These are phyloP conservation scores for Citrus sp. DNA, from an alignment of 345 rosid species.

Conservation along the genomic window DNA sequence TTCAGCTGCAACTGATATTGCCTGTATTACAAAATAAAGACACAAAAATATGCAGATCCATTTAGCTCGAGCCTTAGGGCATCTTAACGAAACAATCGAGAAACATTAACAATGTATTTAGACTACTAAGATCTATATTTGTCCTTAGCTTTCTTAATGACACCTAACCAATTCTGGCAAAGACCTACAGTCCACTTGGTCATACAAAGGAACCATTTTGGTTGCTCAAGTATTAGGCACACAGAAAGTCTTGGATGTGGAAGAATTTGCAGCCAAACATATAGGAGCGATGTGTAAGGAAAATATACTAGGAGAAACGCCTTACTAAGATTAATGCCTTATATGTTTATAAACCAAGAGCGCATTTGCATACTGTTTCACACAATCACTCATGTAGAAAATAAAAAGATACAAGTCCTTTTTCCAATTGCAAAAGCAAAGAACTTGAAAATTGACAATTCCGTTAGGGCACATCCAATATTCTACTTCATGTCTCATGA, in stretches of 20 bases:
- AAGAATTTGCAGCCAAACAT: neutral
- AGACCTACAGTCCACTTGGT: neutral
- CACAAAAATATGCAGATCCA: slow-evolving; percentile 14
- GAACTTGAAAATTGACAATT: neutral
- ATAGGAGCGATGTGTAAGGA: neutral
- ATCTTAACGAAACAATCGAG: neutral
- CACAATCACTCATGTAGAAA: neutral
- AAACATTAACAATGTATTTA: neutral
- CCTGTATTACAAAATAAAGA: slow-evolving; percentile 37
- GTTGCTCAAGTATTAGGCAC: neutral
- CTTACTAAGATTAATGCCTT: neutral
- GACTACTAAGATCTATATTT: neutral
- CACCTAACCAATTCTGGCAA: neutral
- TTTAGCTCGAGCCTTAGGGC: neutral
- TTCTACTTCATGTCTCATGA: neutral
- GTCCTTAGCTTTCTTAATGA: neutral
- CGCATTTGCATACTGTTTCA: neutral
- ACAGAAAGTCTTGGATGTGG: neutral
- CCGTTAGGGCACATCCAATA: neutral
- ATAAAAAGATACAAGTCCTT: neutral
- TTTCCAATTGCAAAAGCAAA: neutral
- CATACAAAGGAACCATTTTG: neutral
- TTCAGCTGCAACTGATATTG: slow-evolving; percentile 83
- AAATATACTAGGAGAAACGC: neutral
- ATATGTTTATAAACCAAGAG: neutral